Percentiles rank a stretch among this genome's conserved stretches.
Conservation (phyloP, 148 eudicot genomes). For the Vaccinium vitisidaea region DNA sequence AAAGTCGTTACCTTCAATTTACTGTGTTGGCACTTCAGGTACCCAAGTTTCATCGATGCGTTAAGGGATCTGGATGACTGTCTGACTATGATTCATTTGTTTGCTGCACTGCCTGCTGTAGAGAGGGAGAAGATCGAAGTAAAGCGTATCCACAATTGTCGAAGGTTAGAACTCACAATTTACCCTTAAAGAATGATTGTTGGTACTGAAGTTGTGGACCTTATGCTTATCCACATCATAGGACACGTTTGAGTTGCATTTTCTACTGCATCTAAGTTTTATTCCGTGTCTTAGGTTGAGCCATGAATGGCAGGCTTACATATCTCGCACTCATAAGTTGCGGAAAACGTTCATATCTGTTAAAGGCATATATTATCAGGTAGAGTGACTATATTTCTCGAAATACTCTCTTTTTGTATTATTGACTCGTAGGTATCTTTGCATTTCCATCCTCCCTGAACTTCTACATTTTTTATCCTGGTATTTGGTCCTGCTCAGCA, state of each 20-base stretch:
- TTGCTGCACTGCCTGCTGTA: constrained; percentile 86
- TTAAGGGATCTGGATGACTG: constrained; percentile 91
- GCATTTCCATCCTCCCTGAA: not conserved
- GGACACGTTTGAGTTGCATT: not conserved
- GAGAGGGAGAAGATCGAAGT: constrained; percentile 75
- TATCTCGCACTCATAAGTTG: constrained; percentile 82
- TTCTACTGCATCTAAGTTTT: not conserved
- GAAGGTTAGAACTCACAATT: constrained; percentile 51
- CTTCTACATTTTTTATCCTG: not conserved
- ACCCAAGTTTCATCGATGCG: constrained; percentile 87
- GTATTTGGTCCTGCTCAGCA: not conserved
- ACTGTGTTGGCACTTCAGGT: constrained; percentile 42
- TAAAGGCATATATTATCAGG: constrained; percentile 97
- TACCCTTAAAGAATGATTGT: not conserved
- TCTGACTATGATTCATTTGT: constrained; percentile 87
- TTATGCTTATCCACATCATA: not conserved
- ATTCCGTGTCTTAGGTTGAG: constrained; percentile 52
- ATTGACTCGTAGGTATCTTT: not conserved
- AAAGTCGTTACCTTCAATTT: not conserved
- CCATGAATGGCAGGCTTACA: constrained; percentile 94
- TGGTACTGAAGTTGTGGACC: not conserved
- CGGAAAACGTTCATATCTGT: constrained; percentile 87
- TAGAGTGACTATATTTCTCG: constrained; percentile 17
- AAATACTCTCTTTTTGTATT: not conserved
- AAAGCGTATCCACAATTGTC: constrained; percentile 72